Base-by-base conservation (phyloP, 352 stramenopile species). In the Phytophthora litchii region DNA sequence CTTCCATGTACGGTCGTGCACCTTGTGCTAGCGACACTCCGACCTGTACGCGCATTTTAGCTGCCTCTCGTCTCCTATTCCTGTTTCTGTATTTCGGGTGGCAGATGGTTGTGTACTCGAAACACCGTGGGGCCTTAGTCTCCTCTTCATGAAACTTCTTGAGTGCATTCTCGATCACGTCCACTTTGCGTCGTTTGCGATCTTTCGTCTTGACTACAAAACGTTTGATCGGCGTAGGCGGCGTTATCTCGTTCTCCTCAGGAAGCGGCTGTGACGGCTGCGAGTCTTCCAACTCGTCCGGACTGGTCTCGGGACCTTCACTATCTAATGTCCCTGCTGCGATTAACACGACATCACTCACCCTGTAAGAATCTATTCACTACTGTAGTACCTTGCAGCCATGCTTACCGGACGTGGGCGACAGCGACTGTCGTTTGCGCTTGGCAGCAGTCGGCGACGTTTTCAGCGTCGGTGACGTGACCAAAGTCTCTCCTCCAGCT, bases 1-100 rank as follows among this genome's bases (percentile, higher is more conserved):
- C 83, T 68, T 93, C 83, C 83, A 93, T 93, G 66, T 93, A 93
- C 32, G 70, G 68, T 13, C 83, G 74, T 7, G 81, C 79, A 13
- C 83, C 83, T 60, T 93, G 83, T 9, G 81, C 79, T 0, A 74
- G 43, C 13, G 79, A 69, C 0, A 87, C 60, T 9, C 77, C 77
- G 14, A 89, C 70, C 29, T 73, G 72, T 6, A 86, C 61, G n/a
- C 70, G 67, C 66, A 87, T 76, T 32, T 65, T 78, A 17, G 32
- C 36, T 3, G 49, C 60, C 23, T 52, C 51, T 48, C 32, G 44
- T 38, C 29, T 71, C 35, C 37, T 67, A 37, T 40, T 55, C 32
- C 31, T 50, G 21, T 35, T 61, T 19, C 36, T 58, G 36, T 54
- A 48, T 11, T 53, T 56, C 11, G 54, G 62, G 34, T 68, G 51